Conservation (phyloP, 176 grass and related monocot genomes). For the maize (Zea mays) region Zm-B73-REFERENCE-NAM-5.0 NC_050096.1:295156001-295156500, state of each 20-base stretch:
- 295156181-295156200: conserved; percentile 81
- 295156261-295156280: conserved; percentile 38
- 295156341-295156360: conserved; percentile 53
- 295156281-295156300: conserved; percentile 34
- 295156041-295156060: conserved; percentile 24
- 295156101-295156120: neutral
- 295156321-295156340: conserved; percentile 24
- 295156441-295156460: conserved; percentile 41
- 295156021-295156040: conserved; percentile 26
- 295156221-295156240: conserved; percentile 43
- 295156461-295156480: conserved; percentile 65
- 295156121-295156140: neutral
- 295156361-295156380: conserved; percentile 52
- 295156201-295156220: conserved; percentile 70
- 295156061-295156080: conserved; percentile 26
- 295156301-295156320: conserved; percentile 36
- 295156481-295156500: conserved; percentile 86
- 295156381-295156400: conserved; percentile 57
- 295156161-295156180: conserved; percentile 51
- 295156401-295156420: conserved; percentile 53
- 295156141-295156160: conserved; percentile 52
- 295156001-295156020: conserved; percentile 20
- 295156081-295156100: conserved; percentile 22
- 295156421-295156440: conserved; percentile 61
- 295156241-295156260: conserved; percentile 16